Percentiles rank a stretch among this genome's conserved stretches.
Conservation (phyloP, 164 flowering plant genomes). For the Buxus sempervirens region DNA sequence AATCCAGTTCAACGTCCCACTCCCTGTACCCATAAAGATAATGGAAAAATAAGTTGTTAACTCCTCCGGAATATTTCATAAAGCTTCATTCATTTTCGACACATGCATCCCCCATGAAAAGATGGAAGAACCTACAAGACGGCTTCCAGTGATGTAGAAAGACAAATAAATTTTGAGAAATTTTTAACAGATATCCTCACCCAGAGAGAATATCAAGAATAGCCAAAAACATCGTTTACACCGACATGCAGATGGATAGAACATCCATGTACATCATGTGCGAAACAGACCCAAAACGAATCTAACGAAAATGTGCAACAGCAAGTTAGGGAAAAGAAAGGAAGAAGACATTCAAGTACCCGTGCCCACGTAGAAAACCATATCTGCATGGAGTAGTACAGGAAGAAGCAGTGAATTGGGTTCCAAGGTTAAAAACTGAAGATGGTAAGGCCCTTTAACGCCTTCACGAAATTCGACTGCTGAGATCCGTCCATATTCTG, state of each 20-base stretch:
- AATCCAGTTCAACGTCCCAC: slow-evolving; percentile 62
- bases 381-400: slow-evolving; percentile 65
- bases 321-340: not conserved
- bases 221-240: not conserved
- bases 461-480: slow-evolving; percentile 48
- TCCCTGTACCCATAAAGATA: slow-evolving; percentile 39
- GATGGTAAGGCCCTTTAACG: slow-evolving; percentile 37
- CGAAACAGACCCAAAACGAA: too few relatives aligned
- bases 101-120: too few relatives aligned
- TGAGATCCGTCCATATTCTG: slow-evolving; percentile 62
- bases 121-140: too few relatives aligned
- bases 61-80: too few relatives aligned
- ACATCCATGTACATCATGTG: not conserved
- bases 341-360: slow-evolving; percentile 30
- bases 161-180: too few relatives aligned
- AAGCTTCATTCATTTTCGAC: too few relatives aligned
- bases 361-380: slow-evolving; percentile 75
- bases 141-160: too few relatives aligned
- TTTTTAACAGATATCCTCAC: too few relatives aligned
- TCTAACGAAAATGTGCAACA: too few relatives aligned
- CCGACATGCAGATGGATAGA: not conserved
- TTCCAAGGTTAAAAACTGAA: slow-evolving; percentile 78
- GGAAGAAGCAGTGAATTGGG: slow-evolving; percentile 86
- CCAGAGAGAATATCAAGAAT: too few relatives aligned
- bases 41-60: too few relatives aligned